These are phyloP conservation scores for Mucor lusitanicus DNA, from an alignment of 371 early-diverging fungal genomes.

Conservation along the genomic window DNA sequence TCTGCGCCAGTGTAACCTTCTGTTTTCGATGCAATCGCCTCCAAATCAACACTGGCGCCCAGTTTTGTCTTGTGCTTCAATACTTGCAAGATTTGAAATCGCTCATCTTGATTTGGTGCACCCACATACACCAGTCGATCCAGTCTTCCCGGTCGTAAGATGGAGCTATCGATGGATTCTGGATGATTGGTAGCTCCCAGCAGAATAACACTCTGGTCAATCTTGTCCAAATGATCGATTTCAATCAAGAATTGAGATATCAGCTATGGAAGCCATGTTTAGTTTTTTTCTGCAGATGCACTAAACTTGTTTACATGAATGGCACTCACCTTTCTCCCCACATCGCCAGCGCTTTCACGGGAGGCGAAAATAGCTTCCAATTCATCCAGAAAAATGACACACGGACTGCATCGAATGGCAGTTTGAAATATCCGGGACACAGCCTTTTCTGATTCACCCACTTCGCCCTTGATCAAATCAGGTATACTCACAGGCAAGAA, in stretches of 20 bases:
- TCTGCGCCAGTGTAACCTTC: conserved; percentile 82
- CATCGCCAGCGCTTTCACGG: conserved; percentile 60
- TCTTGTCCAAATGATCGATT: conserved; percentile 67
- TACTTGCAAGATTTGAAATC: conserved; percentile 74
- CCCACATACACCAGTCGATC: conserved; percentile 84
- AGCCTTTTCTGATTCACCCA: conserved; percentile 94
- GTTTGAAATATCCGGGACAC: conserved; percentile 86
- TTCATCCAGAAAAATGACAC: conserved; percentile 99
- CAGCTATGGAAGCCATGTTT: conserved; percentile 34
- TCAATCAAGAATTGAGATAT: conserved; percentile 80
- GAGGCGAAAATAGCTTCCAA: conserved; percentile 88
- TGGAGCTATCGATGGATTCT: conserved; percentile 75
- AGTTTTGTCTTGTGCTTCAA: conserved; percentile 56
- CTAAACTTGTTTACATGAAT: too few species aligned
- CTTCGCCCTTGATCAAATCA: conserved; percentile 93
- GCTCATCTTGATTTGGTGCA: conserved; percentile 67
- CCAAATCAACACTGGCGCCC: conserved; percentile 53
- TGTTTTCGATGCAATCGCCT: conserved; percentile 48
- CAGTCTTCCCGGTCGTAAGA: conserved; percentile 88
- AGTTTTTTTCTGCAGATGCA: not conserved
- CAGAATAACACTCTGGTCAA: conserved; percentile 59
- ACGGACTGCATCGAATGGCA: conserved; percentile 89
- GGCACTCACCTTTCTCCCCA: conserved; percentile 62
- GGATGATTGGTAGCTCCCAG: conserved; percentile 93
- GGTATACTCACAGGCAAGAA: conserved; percentile 94